Evolutionary conservation across 495 filamentous ascomycete genomes (phyloP), one percentile per base, ranked within the genome.

Genomic region (Usnea hakonensis): DNA sequence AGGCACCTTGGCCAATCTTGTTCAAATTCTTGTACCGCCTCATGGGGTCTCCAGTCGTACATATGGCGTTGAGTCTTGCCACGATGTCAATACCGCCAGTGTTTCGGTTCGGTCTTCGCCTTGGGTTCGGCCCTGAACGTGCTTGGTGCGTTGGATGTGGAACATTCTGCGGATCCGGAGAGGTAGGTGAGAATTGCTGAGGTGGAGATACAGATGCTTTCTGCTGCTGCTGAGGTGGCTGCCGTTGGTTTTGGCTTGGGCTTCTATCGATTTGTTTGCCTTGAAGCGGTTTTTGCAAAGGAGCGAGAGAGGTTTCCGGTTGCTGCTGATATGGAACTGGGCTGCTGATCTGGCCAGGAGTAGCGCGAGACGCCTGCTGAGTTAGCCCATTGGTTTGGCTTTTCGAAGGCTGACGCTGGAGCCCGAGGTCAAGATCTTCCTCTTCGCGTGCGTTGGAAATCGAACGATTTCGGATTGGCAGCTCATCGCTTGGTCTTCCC

Each of bases 1-100:
- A 98, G 36, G 94, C 94, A 68, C 94, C 94, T 74, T 98, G 94
- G 11, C 94, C 94, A 70, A 98, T 97, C 75, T 97, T 98, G 67
- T 85, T 92, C 60, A 98, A 80, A 55, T 87, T 87, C 58, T 88
- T 83, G 70, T 96, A 98, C 61, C 90, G 83, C 61, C 87, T 86
- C 48, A 90, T 87, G 1, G 94, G 94, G 71, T 98, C 94, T 28
- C 85, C 90, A 55, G 87, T 83, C 41, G 87, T 90, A 72, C 95
- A 97, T 63, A 98, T 97, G 28, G 85, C 84, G 69, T 92, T 87
- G 57, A 98, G 77, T 16, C 88, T 82, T 9, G 84, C 82, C 30
- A 95, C 84, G 48, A 98, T 90, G 71, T 98, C 94, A 66, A 91
- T 82, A 36, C 81, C 46, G 3, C 46, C 81, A 66, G 78, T 82